phyloP scores from a whole-genome alignment of 2,329 filamentous ascomycete species.

The Elsinoe australis region DNA sequence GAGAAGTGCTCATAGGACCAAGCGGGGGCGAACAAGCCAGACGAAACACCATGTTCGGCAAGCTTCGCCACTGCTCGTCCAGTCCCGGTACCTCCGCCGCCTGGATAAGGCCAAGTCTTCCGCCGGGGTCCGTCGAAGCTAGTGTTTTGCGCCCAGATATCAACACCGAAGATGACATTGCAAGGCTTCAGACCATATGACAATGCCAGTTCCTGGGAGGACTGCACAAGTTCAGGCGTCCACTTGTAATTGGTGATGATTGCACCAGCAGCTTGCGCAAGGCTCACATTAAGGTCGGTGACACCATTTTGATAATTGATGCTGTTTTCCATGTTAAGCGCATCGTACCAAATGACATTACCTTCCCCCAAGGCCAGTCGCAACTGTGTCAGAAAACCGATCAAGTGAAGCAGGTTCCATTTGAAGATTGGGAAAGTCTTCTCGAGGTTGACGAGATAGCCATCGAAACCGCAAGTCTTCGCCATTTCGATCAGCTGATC shows the following conservation, averaged over 20 bases:
- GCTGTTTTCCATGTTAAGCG: slow-evolving; percentile 37
- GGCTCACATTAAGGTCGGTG: slow-evolving; percentile 33
- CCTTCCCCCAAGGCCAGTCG: slow-evolving; percentile 27
- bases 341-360: slow-evolving; percentile 41
- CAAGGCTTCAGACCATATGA: slow-evolving; percentile 24
- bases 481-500: slow-evolving; percentile 35
- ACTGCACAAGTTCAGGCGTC: slow-evolving; percentile 28
- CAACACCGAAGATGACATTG: slow-evolving; percentile 38
- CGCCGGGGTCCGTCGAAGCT: slow-evolving; percentile 26
- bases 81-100: slow-evolving; percentile 38
- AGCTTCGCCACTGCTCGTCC: slow-evolving; percentile 35
- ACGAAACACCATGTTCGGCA: slow-evolving; percentile 31
- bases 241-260: slow-evolving; percentile 43
- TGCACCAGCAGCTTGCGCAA: slow-evolving; percentile 33
- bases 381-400: slow-evolving; percentile 35
- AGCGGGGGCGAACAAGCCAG: slow-evolving; percentile 40
- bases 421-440: slow-evolving; percentile 32
- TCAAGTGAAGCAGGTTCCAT: slow-evolving; percentile 29
- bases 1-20: slow-evolving; percentile 43
- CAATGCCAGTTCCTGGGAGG: slow-evolving; percentile 26
- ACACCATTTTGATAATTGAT: slow-evolving; percentile 41
- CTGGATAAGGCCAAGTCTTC: slow-evolving; percentile 33
- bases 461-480: slow-evolving; percentile 39
- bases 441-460: slow-evolving; percentile 43
- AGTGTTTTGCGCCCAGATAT: slow-evolving; percentile 41